These are phyloP conservation scores for Diaporthe caulivora DNA, from an alignment of 2,329 filamentous ascomycete species.

Conservation along the genomic window DNA sequence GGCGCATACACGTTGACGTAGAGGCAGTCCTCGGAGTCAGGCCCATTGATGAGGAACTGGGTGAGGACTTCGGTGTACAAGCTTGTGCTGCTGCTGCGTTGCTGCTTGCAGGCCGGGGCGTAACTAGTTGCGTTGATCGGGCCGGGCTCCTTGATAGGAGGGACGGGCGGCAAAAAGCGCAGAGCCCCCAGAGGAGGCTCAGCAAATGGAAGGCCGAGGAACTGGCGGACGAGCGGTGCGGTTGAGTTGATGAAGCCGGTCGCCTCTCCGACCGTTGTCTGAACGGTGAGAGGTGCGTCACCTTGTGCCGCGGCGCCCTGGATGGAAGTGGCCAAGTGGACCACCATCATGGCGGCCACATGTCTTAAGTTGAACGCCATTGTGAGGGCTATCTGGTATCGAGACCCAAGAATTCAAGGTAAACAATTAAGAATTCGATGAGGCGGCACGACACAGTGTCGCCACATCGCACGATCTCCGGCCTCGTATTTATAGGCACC, in stretches of 20 bases:
- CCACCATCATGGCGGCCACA: conserved; percentile 6
- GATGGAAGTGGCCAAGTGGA: background rate
- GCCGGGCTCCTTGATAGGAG: background rate
- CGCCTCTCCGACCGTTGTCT: conserved; percentile 12
- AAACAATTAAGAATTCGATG: accelerated
- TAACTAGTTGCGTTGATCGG: conserved; percentile 5
- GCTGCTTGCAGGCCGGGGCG: conserved; percentile 5
- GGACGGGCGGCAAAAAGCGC: conserved; percentile 10
- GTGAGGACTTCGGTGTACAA: conserved; percentile 11
- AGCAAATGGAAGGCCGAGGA: conserved; percentile 24
- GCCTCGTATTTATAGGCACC: conserved; percentile 4
- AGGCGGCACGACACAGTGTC: background rate
- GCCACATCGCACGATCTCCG: too few relatives aligned
- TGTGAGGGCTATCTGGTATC: background rate
- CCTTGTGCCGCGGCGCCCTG: background rate
- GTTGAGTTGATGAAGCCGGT: conserved; percentile 16
- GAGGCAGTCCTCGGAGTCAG: conserved; percentile 33
- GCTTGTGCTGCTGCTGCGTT: conserved; percentile 6
- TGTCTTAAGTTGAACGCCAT: conserved; percentile 7
- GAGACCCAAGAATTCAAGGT: too few relatives aligned
- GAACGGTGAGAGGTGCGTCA: conserved; percentile 16
- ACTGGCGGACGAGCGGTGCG: conserved; percentile 10
- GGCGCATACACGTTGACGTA: conserved; percentile 31
- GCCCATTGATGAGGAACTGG: conserved; percentile 31
- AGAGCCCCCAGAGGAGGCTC: conserved; percentile 21